phyloP scores from a whole-genome alignment of 2,329 filamentous ascomycete species.

The Diaporthe humulicola region DNA sequence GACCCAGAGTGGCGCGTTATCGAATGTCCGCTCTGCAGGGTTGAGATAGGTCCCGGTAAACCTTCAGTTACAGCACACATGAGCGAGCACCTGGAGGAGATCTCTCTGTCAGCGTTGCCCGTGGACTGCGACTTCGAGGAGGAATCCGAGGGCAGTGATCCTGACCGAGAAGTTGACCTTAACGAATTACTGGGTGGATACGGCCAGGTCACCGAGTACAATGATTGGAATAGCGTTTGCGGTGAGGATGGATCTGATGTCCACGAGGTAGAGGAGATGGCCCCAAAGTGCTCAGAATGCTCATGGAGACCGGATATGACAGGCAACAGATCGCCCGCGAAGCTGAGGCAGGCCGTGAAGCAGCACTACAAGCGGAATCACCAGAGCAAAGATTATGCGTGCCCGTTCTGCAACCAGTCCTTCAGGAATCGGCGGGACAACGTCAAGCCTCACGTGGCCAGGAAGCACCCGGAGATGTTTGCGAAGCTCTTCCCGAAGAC shows the following conservation, averaged over 20 bases:
- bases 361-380: conserved; percentile 23
- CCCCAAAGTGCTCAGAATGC: not conserved
- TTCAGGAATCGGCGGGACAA: conserved; percentile 22
- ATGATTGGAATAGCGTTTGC: no score
- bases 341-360: not conserved
- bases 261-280: no score
- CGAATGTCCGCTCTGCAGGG: conserved; percentile 17
- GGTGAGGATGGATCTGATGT: no score
- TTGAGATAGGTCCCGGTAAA: not conserved
- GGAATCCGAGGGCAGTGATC: not conserved
- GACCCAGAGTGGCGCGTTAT: conserved; percentile 12
- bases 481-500: not conserved
- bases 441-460: not conserved
- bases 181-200: no score
- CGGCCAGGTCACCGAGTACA: no score
- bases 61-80: not conserved
- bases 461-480: not conserved
- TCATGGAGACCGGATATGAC: not conserved
- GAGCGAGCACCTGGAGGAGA: conserved; percentile 23
- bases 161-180: no score
- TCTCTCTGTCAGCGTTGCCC: conserved; percentile 11
- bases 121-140: conserved; percentile 5
- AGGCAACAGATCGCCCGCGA: not conserved
- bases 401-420: not conserved
- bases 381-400: not conserved